Percentiles rank a stretch among this genome's conserved stretches.
phyloP scores from a whole-genome alignment of 139 green algal species.

The Chlorella sp. region DNA sequence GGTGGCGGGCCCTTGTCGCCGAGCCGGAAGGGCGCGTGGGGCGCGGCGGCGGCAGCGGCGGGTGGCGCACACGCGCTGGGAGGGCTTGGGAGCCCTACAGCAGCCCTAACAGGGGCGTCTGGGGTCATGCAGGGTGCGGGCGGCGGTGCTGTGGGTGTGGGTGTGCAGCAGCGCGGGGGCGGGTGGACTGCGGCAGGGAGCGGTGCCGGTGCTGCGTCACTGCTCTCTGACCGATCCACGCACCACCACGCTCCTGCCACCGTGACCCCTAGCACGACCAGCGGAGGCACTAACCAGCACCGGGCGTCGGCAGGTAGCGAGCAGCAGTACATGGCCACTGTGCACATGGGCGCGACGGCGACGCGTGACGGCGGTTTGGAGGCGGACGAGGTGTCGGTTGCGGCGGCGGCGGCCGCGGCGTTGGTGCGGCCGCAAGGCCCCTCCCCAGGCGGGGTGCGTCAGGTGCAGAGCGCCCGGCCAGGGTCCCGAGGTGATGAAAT shows the following conservation, averaged over 20 bases:
- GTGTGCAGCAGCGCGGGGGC: too few relatives aligned
- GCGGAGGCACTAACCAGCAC: not conserved
- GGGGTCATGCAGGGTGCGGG: too few relatives aligned
- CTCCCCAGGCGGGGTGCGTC: constrained; percentile 9
- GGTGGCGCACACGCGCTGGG: too few relatives aligned
- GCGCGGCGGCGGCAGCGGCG: not conserved
- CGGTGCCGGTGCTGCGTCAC: too few relatives aligned
- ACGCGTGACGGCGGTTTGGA: too few relatives aligned
- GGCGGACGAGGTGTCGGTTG: not conserved
- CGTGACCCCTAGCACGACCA: not conserved
- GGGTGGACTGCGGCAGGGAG: too few relatives aligned
- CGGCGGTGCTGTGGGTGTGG: too few relatives aligned
- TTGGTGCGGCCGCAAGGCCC: constrained; percentile 3
- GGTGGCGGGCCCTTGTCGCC: not conserved
- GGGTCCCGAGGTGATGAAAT: constrained; percentile 12
- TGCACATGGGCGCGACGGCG: too few relatives aligned
- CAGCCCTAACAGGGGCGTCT: too few relatives aligned
- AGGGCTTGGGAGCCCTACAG: too few relatives aligned
- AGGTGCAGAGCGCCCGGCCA: constrained; percentile 37
- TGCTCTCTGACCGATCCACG: not conserved
- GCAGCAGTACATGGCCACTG: too few relatives aligned
- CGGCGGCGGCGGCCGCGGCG: not conserved
- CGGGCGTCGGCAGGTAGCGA: not conserved
- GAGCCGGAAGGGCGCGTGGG: not conserved
- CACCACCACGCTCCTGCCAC: not conserved